Conservation (phyloP, 495 filamentous ascomycete genomes). For the Neurospora sp. region DNA sequence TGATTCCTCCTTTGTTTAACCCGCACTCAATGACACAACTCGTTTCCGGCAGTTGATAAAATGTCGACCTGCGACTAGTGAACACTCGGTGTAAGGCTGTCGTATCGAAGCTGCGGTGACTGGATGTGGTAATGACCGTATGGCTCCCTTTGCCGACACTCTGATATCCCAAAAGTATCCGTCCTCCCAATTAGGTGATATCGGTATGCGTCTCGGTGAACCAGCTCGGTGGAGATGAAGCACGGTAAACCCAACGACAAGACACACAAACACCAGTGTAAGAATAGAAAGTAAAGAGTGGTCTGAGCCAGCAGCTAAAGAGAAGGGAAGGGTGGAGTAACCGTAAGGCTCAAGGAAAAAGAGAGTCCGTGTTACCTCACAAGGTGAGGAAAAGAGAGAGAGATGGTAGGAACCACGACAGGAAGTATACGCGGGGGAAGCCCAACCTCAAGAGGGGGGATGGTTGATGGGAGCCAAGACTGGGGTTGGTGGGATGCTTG, state of each 20-base stretch:
- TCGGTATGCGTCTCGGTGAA: neutral
- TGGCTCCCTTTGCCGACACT: neutral
- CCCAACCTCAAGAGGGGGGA: neutral
- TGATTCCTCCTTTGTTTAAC: conserved; percentile 13
- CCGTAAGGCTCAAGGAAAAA: conserved; percentile 5
- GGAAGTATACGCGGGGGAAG: conserved; percentile 30
- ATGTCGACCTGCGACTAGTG: conserved; percentile 45
- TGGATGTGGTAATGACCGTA: neutral
- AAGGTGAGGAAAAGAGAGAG: conserved; percentile 15
- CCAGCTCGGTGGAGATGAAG: neutral
- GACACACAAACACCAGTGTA: conserved; percentile 10
- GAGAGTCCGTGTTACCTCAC: conserved; percentile 17
- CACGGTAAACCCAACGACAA: neutral
- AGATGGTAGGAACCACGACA: conserved; percentile 7
- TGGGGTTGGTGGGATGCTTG: neutral
- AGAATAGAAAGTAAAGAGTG: conserved; percentile 35
- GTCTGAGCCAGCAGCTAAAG: conserved; percentile 51
- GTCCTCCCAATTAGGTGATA: neutral
- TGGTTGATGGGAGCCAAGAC: neutral
- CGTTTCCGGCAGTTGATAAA: conserved; percentile 16
- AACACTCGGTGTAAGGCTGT: neutral
- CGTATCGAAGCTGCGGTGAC: neutral
- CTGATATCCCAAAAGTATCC: neutral
- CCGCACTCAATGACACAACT: conserved; percentile 7
- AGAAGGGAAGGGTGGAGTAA: conserved; percentile 20